Evolutionary conservation across 2,329 filamentous ascomycete genomes (phyloP), one percentile per base, ranked within the genome.

Genomic region (Chalaropsis ovoidea): DNA sequence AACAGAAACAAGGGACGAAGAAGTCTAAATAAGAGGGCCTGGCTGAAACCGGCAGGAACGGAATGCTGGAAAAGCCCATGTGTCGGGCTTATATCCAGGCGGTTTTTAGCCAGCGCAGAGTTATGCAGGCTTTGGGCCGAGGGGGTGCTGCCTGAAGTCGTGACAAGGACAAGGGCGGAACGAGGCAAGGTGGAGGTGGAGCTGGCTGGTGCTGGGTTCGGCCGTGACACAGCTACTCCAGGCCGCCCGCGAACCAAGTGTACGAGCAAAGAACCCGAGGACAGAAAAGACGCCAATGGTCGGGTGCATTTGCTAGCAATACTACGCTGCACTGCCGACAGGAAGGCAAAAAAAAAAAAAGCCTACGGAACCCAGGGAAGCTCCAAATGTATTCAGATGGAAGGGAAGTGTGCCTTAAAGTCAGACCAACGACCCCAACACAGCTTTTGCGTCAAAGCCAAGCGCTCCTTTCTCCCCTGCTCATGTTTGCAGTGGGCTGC

Each of bases 41-140:
- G 52, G 52, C 52, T 56, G 52, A 56, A 61, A 61, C 17, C 17
- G n/a, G n/a, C n/a, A 35, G 35, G 39, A 24, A 61, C 35, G 41
- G 60, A 45, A 47, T 17, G 61, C 1, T 13, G 22, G 61, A 31
- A 39, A 19, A 35, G 27, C 11, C 27, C 52, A n/a, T 27, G 52
- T 8, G 27, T 17, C 13, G 52, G 52, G 27, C 6, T 39, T 58
- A 8, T n/a, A 31, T 17, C 17, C 13, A 19, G 13, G 52, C 17
- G 35, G 1, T 35, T 58, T 22, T 35, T 5, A 58, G 27, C 17
- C 15, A 58, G 43, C 43, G 3, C 43, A 3, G 43, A 19, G 8
- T 2, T 35, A 35, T 58, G 31, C 27, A 35, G 24, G 11, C 52
- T n/a, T n/a, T 19, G n/a, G 15, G 43, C 10, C 8, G 15, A n/a